phyloP scores from a whole-genome alignment of 2,329 filamentous ascomycete species.

The Cercospora beticola region DNA sequence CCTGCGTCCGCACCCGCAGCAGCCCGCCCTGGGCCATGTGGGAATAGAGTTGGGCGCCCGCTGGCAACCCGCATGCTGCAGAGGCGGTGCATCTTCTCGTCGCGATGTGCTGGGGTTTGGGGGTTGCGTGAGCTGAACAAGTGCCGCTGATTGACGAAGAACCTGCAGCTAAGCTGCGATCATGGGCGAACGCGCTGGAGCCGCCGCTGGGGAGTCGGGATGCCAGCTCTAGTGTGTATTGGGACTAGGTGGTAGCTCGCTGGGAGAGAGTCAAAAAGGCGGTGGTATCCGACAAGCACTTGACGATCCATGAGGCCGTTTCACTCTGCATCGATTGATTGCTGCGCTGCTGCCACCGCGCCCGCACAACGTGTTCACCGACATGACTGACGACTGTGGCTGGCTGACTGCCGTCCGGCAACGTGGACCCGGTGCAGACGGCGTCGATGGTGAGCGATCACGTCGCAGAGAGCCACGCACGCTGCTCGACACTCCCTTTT shows the following conservation, averaged over 20 bases:
- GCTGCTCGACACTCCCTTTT: neutral
- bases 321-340: neutral
- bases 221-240: constrained; percentile 8
- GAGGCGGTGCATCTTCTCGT: neutral
- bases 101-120: neutral
- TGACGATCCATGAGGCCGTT: neutral
- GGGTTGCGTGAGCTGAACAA: no score
- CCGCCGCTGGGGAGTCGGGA: constrained; percentile 12
- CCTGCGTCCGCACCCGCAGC: neutral
- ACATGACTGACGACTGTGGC: neutral
- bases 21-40: neutral
- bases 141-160: constrained; percentile 10
- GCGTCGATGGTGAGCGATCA: neutral
- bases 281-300: constrained; percentile 11
- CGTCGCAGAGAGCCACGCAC: neutral
- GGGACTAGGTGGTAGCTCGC: constrained; percentile 4
- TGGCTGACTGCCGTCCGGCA: neutral
- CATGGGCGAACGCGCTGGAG: neutral
- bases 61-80: neutral
- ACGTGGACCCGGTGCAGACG: neutral
- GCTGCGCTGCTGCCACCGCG: constrained; percentile 7
- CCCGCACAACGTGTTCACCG: constrained; percentile 1
- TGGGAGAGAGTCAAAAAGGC: neutral
- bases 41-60: constrained; percentile 3
- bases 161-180: constrained; percentile 2